These are phyloP conservation scores for Diutina ranongensis DNA, from an alignment of 1,139 yeast species.

Conservation along the genomic window DNA sequence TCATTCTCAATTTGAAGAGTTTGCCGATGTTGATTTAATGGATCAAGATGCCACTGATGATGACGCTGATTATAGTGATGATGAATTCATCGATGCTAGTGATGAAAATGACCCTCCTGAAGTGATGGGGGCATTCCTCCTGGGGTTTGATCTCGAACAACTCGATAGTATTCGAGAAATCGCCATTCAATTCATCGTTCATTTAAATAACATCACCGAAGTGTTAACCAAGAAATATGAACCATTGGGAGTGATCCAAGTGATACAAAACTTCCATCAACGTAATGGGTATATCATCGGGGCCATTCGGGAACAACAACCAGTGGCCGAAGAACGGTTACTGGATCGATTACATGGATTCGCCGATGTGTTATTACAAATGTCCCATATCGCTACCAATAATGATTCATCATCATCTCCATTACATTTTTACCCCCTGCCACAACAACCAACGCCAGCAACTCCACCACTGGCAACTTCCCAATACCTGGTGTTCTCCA, in stretches of 20 bases:
- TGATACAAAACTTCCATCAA: conserved; percentile 14
- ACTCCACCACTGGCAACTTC: conserved; percentile 35
- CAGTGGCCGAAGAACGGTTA: conserved; percentile 11
- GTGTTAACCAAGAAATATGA: conserved; percentile 45
- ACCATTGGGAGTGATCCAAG: conserved; percentile 28
- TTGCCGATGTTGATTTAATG: conserved; percentile 7
- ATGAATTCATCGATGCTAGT: neutral
- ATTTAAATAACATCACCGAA: conserved; percentile 39
- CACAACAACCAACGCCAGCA: conserved; percentile 15
- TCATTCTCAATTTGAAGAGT: conserved; percentile 9
- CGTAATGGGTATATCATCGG: conserved; percentile 16
- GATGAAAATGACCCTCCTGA: conserved; percentile 33
- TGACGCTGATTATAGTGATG: conserved; percentile 1
- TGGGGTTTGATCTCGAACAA: conserved; percentile 34
- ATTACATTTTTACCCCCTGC: conserved; percentile 7
- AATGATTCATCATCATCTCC: conserved; percentile 8
- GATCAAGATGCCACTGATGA: conserved; percentile 5
- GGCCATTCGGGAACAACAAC: conserved; percentile 15
- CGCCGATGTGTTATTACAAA: conserved; percentile 20
- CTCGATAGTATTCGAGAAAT: conserved; percentile 32
- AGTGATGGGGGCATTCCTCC: conserved; percentile 37
- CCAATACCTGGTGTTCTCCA: conserved; percentile 28
- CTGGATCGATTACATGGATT: conserved; percentile 14
- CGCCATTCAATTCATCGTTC: conserved; percentile 33
- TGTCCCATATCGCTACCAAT: conserved; percentile 12